Conservation (phyloP, 2,329 filamentous ascomycete genomes). For the Mollisia scopiformis region DNA sequence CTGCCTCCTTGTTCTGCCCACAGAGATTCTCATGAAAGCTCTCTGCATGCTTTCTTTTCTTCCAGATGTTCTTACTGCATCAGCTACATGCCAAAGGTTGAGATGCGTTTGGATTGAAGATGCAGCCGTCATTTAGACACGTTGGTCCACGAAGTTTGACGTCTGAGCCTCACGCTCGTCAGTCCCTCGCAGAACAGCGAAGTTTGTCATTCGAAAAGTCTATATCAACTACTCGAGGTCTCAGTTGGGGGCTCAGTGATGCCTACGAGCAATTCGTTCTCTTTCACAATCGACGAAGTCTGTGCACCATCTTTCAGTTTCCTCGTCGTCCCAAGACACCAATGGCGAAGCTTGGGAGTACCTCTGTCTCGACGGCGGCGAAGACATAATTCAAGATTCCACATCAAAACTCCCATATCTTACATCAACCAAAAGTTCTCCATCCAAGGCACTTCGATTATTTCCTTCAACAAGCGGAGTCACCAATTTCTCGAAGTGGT, state of each 20-base stretch:
- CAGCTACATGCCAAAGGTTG: neutral
- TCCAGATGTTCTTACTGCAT: neutral
- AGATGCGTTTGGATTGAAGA: neutral
- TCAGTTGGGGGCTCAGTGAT: constrained; percentile 54
- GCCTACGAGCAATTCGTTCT: constrained; percentile 56
- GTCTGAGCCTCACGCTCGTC: neutral
- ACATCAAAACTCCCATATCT: constrained; percentile 60
- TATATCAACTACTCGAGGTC: neutral
- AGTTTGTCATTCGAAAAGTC: neutral
- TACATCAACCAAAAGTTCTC: constrained; percentile 57
- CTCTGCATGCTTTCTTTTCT: neutral
- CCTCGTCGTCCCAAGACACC: constrained; percentile 64
- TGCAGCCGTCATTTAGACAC: neutral
- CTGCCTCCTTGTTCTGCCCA: neutral
- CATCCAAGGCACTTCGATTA: constrained; percentile 58
- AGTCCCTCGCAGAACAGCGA: neutral
- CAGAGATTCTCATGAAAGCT: neutral
- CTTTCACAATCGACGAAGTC: constrained; percentile 66
- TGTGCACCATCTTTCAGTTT: constrained; percentile 70
- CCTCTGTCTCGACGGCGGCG: constrained; percentile 79
- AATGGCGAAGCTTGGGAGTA: constrained; percentile 66
- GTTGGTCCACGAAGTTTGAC: neutral
- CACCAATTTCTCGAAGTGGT: constrained; percentile 44
- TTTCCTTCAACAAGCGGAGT: constrained; percentile 30
- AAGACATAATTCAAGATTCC: constrained; percentile 59